phyloP scores from a whole-genome alignment of 2,329 filamentous ascomycete species.

The Teratosphaeria gauchensis region DNA sequence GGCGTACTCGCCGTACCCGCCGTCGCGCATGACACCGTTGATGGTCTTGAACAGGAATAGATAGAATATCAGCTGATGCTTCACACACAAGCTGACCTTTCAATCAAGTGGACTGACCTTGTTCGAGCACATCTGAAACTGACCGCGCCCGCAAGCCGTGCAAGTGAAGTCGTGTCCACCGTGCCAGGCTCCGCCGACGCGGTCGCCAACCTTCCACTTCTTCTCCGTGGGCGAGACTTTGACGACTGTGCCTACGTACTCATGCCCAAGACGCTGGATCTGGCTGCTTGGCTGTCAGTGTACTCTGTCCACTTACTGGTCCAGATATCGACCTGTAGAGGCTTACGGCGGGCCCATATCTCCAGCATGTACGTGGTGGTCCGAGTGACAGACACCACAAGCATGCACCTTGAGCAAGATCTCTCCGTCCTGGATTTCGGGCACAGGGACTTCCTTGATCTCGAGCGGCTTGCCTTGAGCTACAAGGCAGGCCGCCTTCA shows the following conservation, averaged over 20 bases:
- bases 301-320: not conserved
- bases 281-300: conserved; percentile 27
- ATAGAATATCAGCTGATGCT: not conserved
- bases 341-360: conserved; percentile 42
- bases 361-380: conserved; percentile 40
- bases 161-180: conserved; percentile 56
- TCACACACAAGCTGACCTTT: not conserved
- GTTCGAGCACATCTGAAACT: conserved; percentile 61
- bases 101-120: conserved; percentile 8
- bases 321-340: not conserved
- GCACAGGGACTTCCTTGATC: conserved; percentile 51
- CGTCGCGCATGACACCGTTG: conserved; percentile 57
- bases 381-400: conserved; percentile 62
- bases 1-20: conserved; percentile 56
- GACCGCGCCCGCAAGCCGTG: conserved; percentile 50
- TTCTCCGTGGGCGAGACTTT: conserved; percentile 46
- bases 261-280: conserved; percentile 47
- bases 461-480: conserved; percentile 42
- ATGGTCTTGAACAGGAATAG: conserved; percentile 26
- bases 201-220: conserved; percentile 53
- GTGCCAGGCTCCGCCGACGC: conserved; percentile 61
- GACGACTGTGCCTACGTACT: conserved; percentile 59
- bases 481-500: conserved; percentile 55
- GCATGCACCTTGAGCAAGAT: conserved; percentile 63
- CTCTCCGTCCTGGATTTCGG: conserved; percentile 46